A percentile compares a stretch with the other conserved stretches of the same genome.
These are phyloP conservation scores for Dioscorea dumetorum DNA, from an alignment of 106 monocot species.

Conservation along the genomic window DNA sequence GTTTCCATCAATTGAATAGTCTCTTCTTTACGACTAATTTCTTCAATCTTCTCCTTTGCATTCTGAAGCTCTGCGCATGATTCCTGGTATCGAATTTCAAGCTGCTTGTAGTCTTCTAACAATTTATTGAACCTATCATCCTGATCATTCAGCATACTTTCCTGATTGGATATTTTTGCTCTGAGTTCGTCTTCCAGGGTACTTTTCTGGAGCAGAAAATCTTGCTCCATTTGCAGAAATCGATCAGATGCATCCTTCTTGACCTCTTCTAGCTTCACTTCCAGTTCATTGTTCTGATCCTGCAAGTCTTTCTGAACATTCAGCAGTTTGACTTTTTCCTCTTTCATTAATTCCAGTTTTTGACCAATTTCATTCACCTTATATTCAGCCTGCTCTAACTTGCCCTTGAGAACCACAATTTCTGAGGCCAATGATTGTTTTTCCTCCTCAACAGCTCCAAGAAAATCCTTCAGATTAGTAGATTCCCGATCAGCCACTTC, in stretches of 20 bases:
- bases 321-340: constrained; percentile 28
- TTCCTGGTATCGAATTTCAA: constrained; percentile 32
- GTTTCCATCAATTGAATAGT: constrained; percentile 15
- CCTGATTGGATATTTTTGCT: constrained; percentile 28
- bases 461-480: constrained; percentile 10
- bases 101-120: constrained; percentile 24
- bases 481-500: constrained; percentile 12
- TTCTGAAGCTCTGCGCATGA: constrained; percentile 13
- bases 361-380: constrained; percentile 11
- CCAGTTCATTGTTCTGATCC: constrained; percentile 21
- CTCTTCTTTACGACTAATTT: constrained; percentile 16
- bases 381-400: constrained; percentile 12
- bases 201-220: constrained; percentile 16
- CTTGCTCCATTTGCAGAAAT: constrained; percentile 20
- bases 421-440: constrained; percentile 17
- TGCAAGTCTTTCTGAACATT: constrained; percentile 11
- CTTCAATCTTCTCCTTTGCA: constrained; percentile 11
- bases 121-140: constrained; percentile 30
- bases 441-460: constrained; percentile 18
- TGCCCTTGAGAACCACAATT: neutral
- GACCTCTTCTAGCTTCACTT: constrained; percentile 11
- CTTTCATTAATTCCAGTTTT: constrained; percentile 12
- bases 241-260: constrained; percentile 10
- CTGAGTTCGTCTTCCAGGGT: constrained; percentile 23
- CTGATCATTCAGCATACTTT: constrained; percentile 16